Percentiles rank a stretch among this genome's conserved stretches.
phyloP scores from a whole-genome alignment of 768 basidiomycete species.

The Lactarius tabidus region DNA sequence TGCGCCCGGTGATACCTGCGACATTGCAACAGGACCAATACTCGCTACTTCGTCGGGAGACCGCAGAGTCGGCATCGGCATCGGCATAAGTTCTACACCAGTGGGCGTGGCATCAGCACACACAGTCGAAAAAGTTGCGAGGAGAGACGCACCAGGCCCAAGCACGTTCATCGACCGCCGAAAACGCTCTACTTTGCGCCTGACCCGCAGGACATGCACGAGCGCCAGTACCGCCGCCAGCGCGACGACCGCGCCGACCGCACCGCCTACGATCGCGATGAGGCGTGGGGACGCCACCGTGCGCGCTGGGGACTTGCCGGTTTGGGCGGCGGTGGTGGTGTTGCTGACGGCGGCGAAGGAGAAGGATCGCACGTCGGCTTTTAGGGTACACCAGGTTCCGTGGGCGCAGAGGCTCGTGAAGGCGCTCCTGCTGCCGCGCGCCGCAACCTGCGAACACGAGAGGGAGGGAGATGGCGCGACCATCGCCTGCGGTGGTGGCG shows the following conservation, averaged over 20 bases:
- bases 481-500: constrained; percentile 22
- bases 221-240: constrained; percentile 3
- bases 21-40: neutral
- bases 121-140: neutral
- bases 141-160: constrained; percentile 12
- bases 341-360: neutral
- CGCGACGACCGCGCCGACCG: neutral
- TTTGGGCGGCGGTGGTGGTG: neutral
- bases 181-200: constrained; percentile 9
- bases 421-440: neutral
- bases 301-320: neutral
- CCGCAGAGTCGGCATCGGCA: neutral
- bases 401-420: neutral
- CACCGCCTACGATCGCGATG: neutral
- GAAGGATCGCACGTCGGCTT: neutral
- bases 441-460: neutral
- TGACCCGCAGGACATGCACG: constrained; percentile 8
- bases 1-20: neutral
- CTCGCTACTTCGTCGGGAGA: neutral
- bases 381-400: neutral
- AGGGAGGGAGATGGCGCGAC: neutral
- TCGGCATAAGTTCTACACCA: constrained; percentile 7
- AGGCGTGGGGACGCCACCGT: neutral
- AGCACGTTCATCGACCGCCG: constrained; percentile 8
- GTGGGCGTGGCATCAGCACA: neutral